Base-by-base conservation (phyloP, 352 stramenopile genomes). In the Globisporangium cederbergense region DNA sequence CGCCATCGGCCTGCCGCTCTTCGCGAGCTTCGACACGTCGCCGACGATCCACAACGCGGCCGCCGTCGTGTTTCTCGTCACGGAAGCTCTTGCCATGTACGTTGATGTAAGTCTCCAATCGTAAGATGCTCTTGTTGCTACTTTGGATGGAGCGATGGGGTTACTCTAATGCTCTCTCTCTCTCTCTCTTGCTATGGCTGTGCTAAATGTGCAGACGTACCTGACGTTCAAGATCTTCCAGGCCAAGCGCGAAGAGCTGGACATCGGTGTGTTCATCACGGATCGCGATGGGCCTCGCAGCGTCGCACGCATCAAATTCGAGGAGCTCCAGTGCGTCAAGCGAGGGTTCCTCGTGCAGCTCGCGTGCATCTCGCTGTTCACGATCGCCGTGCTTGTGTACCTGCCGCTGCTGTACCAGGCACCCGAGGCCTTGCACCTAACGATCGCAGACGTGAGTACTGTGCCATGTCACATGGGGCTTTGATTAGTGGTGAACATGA, bases 181-280 rank as follows among this genome's bases (percentile, higher is more conserved):
- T 28, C 25, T 28, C 25, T 28, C 25, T 28, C 25, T 28, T 28
- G 25, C 25, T 28, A 28, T 20, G 0, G n/a, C 10, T 42, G n/a
- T 69, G 45, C 7, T 67, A 22, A 51, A 36, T 36, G 5, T 43
- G 22, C 63, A 90, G 81, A 86, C 75, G 40, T 86, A 78, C 59
- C 60, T 90, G 53, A 90, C 78, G 54, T 86, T 81, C 60, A 72
- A 63, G 28, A 80, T 90, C 50, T 83, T 81, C 64, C 60, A 83
- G 57, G 67, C 74, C 16, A 84, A 81, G 68, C 74, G 76, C 38
- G 71, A 79, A 22, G 78, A 87, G 65, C 75, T 87, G 55, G 78
- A 87, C 40, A 70, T 67, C 3, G 78, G 78, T 43, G 74, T 87
- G 46, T 87, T 87, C 58, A 78, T 87, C 58, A 87, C 78, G 7